Evolutionary conservation across 495 filamentous ascomycete genomes (phyloP).

Genomic region (Aspergillus saccharolyticus): DNA sequence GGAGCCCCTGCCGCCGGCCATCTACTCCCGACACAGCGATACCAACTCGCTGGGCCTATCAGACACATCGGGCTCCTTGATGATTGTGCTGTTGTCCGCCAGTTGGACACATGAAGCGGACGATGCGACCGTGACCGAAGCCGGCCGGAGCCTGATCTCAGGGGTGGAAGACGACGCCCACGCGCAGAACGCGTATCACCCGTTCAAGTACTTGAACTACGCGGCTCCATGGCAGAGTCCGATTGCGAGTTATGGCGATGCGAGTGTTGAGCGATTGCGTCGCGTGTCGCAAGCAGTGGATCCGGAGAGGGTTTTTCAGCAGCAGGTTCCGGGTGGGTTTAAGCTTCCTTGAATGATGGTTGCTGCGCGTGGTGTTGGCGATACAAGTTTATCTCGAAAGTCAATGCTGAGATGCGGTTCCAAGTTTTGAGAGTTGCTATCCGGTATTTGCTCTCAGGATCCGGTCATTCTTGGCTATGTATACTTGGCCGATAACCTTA

Average conservation of each 20-base stretch:
- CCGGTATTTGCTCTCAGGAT: too few species aligned
- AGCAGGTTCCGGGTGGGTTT: constrained; percentile 10
- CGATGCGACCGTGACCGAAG: constrained; percentile 14
- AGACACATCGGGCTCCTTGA: constrained; percentile 5
- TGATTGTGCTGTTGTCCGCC: constrained; percentile 15
- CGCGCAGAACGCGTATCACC: constrained; percentile 11
- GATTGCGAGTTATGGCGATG: constrained; percentile 38
- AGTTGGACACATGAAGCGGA: constrained; percentile 19
- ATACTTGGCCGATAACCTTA: too few species aligned
- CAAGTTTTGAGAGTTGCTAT: too few species aligned
- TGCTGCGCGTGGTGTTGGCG: too few species aligned
- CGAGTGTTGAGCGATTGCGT: constrained; percentile 27
- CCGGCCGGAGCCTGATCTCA: constrained; percentile 9
- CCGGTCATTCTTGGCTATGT: too few species aligned
- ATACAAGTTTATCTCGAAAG: too few species aligned
- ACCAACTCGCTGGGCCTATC: constrained; percentile 19
- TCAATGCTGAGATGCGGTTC: too few species aligned
- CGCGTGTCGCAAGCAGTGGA: constrained; percentile 35
- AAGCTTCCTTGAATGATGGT: constrained; percentile 2
- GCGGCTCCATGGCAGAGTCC: constrained; percentile 24
- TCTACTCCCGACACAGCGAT: constrained; percentile 13
- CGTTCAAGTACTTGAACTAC: constrained; percentile 28
- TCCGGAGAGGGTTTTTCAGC: constrained; percentile 21
- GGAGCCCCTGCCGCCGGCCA: constrained; percentile 21
- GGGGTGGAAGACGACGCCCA: constrained; percentile 14